A percentile compares a stretch with the other conserved stretches of the same genome.
Evolutionary conservation across 75 land plant species (phyloP).

Genomic region (Larix kaempferi): DNA sequence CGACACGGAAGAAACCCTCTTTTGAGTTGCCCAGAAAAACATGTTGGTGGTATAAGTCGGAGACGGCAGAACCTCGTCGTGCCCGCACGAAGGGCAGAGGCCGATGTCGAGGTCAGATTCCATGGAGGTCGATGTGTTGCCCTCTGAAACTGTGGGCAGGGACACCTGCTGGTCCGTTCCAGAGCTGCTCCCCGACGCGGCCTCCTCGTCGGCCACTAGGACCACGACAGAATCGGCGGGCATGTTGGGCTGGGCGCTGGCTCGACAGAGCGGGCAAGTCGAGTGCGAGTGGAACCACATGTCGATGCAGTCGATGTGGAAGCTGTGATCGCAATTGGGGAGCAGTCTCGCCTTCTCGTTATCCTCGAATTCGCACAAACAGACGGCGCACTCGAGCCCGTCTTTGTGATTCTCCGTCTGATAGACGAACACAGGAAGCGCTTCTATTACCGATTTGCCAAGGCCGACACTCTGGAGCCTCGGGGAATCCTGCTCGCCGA

Average conservation of each 20-base stretch:
- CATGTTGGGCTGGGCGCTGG: slow-evolving; percentile 13
- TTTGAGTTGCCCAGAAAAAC: not conserved
- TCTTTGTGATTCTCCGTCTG: slow-evolving; percentile 6
- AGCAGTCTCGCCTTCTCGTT: slow-evolving; percentile 27
- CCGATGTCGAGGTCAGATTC: not conserved
- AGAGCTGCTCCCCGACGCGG: not conserved
- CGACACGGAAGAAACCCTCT: not conserved
- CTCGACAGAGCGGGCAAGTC: slow-evolving; percentile 47
- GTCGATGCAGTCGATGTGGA: slow-evolving; percentile 53
- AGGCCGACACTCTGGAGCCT: not conserved
- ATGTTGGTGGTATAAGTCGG: not conserved
- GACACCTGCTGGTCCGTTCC: too few relatives aligned
- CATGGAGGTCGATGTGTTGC: too few relatives aligned
- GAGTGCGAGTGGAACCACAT: slow-evolving; percentile 57
- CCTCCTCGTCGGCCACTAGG: not conserved
- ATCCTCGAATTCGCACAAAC: slow-evolving; percentile 54
- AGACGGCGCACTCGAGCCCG: slow-evolving; percentile 48
- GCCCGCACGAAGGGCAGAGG: not conserved
- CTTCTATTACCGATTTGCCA: not conserved
- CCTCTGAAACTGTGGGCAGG: too few relatives aligned
- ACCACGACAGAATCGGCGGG: not conserved
- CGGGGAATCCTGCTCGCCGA: not conserved
- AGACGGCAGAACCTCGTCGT: not conserved
- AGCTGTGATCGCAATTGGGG: slow-evolving; percentile 40
- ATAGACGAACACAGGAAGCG: not conserved